A percentile compares a stretch with the other conserved stretches of the same genome.
Evolutionary conservation across 2,329 filamentous ascomycete species (phyloP).

Genomic region (Colletotrichum chrysophilum): DNA sequence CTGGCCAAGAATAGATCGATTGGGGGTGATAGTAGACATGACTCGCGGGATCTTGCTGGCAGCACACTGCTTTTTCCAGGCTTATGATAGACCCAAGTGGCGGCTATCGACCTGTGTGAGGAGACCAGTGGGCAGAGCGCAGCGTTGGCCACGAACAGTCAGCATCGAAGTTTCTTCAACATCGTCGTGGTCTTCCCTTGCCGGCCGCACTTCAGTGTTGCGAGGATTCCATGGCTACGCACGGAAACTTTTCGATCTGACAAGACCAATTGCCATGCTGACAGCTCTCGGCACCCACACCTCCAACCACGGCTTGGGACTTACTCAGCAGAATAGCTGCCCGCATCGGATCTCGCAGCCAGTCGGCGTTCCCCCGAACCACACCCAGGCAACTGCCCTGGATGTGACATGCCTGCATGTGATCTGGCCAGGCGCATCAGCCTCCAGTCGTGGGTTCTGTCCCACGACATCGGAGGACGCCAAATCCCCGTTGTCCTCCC

Average conservation of each 20-base stretch:
- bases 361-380: constrained; percentile 44
- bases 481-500: constrained; percentile 43
- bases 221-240: constrained; percentile 46
- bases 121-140: constrained; percentile 46
- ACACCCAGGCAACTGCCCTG: constrained; percentile 43
- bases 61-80: neutral
- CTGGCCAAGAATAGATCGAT: constrained; percentile 51
- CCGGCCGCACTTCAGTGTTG: constrained; percentile 25
- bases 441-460: constrained; percentile 47
- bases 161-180: constrained; percentile 28
- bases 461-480: constrained; percentile 52
- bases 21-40: constrained; percentile 35
- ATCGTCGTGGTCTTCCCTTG: constrained; percentile 4
- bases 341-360: constrained; percentile 23
- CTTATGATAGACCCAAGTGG: neutral
- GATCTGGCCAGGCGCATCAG: constrained; percentile 64
- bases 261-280: constrained; percentile 41
- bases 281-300: constrained; percentile 49
- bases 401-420: constrained; percentile 53
- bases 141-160: constrained; percentile 55
- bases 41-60: constrained; percentile 27
- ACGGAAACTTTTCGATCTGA: constrained; percentile 48
- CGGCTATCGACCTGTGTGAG: constrained; percentile 2
- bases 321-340: neutral
- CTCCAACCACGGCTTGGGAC: constrained; percentile 27